phyloP scores from a whole-genome alignment of 2,329 filamentous ascomycete species.

The Venturia oleaginea region DNA sequence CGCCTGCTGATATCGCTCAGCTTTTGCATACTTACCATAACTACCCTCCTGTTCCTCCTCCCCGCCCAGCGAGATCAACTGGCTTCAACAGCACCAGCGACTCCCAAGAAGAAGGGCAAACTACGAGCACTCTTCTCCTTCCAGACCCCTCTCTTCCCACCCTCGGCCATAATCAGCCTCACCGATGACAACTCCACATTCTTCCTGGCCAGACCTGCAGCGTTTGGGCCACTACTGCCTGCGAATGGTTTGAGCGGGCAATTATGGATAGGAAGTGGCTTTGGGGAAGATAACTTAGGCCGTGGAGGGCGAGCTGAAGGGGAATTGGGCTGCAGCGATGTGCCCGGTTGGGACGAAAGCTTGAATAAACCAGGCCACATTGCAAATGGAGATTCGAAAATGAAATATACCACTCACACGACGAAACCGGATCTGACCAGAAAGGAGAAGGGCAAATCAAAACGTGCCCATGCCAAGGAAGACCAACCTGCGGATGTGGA shows the following conservation, averaged over 20 bases:
- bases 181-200: slow-evolving; percentile 98
- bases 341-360: slow-evolving; percentile 73
- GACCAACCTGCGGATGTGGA: slow-evolving; percentile 1
- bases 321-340: slow-evolving; percentile 90
- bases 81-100: slow-evolving; percentile 12
- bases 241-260: slow-evolving; percentile 72
- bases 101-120: slow-evolving; percentile 23
- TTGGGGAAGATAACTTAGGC: slow-evolving; percentile 66
- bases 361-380: slow-evolving; percentile 35
- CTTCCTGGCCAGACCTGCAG: slow-evolving; percentile 85
- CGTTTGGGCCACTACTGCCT: slow-evolving; percentile 77
- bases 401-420: slow-evolving; percentile 1
- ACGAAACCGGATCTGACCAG: slow-evolving; percentile 9
- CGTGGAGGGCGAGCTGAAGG: slow-evolving; percentile 56
- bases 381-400: slow-evolving; percentile 16
- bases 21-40: slow-evolving; percentile 34
- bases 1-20: slow-evolving; percentile 35
- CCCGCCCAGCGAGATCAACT: slow-evolving; percentile 20
- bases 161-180: slow-evolving; percentile 89
- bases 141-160: slow-evolving; percentile 70
- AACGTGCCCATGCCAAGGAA: slow-evolving; percentile 10
- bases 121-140: slow-evolving; percentile 39
- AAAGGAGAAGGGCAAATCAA: slow-evolving; percentile 15
- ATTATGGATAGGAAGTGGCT: slow-evolving; percentile 88
- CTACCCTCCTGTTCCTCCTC: slow-evolving; percentile 34